Base-by-base conservation (phyloP, 129 eudicot genomes). In the Rutidosis leptorrhynchoides region DNA sequence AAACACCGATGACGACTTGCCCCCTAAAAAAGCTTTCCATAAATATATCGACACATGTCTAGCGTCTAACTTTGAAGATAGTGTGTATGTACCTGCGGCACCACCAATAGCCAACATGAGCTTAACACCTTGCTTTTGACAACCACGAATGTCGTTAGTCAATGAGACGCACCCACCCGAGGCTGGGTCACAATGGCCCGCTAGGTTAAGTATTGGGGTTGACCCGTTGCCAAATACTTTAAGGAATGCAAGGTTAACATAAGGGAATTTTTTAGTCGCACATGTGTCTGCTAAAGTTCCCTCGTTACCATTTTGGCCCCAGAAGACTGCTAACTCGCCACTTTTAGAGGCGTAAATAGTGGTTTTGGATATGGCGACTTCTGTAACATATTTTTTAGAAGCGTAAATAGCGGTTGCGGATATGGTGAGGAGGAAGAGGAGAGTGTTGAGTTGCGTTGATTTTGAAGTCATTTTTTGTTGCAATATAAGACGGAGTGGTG, bases 231-330 rank as follows among this genome's bases (percentile, higher is more conserved):
- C 97, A 75, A 87, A 87, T 19, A 27, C 80, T 70, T 71, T 43
- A 22, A 90, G 83, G 57, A 90, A 90, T 11, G 95, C 84, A 23
- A 90, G 30, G 81, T 80, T 83, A 4, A 90, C 82, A 33, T 69
- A 87, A 5, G 81, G 29, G 60, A 69, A 90, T 29, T 62, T 80
- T 1, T 84, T 80, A 23, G 93, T 82, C 80, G 87, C 86, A 21
- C 97, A 90, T 8, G 95, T 81, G 1, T 67, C 78, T 35, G 71
- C 71, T 17, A 90, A 67, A 32, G 82, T 78, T 23, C 81, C 90
- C 60, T 90, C 97, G 21, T 73, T 73, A 11, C 86, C 90, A 22
- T 83, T 81, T 59, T 87, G 96, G 65, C 97, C 96, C 97, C 96
- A 91, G 71, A 87, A 91, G 26, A 81, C 45, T 58, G 95, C 84